Evolutionary conservation across 306 rosid species (phyloP).

Genomic region (Dryas octopetala): DNA sequence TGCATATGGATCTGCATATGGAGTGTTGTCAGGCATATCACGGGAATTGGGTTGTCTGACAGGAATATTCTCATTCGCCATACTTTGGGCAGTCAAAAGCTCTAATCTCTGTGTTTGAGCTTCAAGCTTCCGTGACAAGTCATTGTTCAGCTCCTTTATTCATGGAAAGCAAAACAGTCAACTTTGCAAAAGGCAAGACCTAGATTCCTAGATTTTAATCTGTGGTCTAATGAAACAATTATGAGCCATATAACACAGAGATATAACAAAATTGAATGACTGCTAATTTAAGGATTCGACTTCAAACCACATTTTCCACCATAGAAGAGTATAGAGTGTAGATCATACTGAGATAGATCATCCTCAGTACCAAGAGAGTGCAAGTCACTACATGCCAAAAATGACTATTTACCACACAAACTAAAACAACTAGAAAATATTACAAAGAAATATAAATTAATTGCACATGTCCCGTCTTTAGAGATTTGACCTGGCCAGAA

Average conservation of each 20-base stretch:
- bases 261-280: neutral
- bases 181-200: slow-evolving; percentile 7
- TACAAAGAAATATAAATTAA: neutral
- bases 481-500: neutral
- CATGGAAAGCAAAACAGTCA: slow-evolving; percentile 30
- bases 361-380: neutral
- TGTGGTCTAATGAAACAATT: neutral
- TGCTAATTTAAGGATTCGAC: neutral
- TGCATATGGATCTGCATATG: slow-evolving; percentile 80
- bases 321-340: neutral
- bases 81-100: slow-evolving; percentile 85
- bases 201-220: neutral
- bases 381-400: neutral
- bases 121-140: slow-evolving; percentile 80
- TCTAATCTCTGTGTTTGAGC: slow-evolving; percentile 95
- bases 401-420: neutral
- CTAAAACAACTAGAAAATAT: neutral
- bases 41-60: slow-evolving; percentile 54
- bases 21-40: slow-evolving; percentile 44
- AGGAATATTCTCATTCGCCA: slow-evolving; percentile 60
- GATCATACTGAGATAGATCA: neutral
- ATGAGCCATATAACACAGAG: neutral
- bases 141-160: slow-evolving; percentile 78
- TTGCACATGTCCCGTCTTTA: neutral
- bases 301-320: slow-evolving; percentile 2